Percentiles rank a stretch among this genome's conserved stretches.
These are phyloP conservation scores for Ceratobasidium sp. DNA, from an alignment of 1,284 basidiomycete genomes.

Conservation along the genomic window DNA sequence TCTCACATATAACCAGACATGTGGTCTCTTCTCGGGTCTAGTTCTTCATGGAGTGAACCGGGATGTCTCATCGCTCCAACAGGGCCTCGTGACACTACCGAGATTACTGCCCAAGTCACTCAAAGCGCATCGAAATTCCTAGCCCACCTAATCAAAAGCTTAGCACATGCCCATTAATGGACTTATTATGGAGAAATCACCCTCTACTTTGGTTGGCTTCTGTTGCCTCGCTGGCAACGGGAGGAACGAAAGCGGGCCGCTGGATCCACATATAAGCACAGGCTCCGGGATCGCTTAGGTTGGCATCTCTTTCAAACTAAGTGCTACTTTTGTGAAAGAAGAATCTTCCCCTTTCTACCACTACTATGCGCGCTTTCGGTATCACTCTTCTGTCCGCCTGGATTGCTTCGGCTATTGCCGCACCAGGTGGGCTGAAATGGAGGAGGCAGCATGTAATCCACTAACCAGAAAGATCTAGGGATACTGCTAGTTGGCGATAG, in stretches of 20 bases:
- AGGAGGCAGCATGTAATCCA: too few species aligned
- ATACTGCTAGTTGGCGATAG: constrained; percentile 35
- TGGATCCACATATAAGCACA: constrained; percentile 15
- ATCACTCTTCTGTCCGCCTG: background rate
- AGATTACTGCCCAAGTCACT: too few species aligned
- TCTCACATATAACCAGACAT: too few species aligned
- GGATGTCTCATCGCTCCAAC: too few species aligned
- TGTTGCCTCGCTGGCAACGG: constrained; percentile 2
- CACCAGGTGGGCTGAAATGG: constrained; percentile 13
- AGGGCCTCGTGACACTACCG: too few species aligned
- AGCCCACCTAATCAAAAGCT: too few species aligned
- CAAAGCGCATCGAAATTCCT: too few species aligned
- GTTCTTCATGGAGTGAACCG: too few species aligned
- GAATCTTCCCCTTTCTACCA: background rate
- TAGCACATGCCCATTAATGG: too few species aligned
- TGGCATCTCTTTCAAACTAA: background rate
- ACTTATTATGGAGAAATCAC: too few species aligned
- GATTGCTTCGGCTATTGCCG: constrained; percentile 24
- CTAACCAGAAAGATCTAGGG: constrained; percentile 1
- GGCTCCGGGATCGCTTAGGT: background rate
- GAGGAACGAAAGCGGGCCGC: background rate
- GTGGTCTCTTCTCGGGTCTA: too few species aligned
- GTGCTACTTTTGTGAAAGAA: background rate
- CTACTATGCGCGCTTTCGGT: constrained; percentile 20
- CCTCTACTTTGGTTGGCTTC: background rate